Evolutionary conservation across 1,284 basidiomycete species (phyloP), one percentile per base, ranked within the genome.

Genomic region (Cutaneotrichosporon mucoides): DNA sequence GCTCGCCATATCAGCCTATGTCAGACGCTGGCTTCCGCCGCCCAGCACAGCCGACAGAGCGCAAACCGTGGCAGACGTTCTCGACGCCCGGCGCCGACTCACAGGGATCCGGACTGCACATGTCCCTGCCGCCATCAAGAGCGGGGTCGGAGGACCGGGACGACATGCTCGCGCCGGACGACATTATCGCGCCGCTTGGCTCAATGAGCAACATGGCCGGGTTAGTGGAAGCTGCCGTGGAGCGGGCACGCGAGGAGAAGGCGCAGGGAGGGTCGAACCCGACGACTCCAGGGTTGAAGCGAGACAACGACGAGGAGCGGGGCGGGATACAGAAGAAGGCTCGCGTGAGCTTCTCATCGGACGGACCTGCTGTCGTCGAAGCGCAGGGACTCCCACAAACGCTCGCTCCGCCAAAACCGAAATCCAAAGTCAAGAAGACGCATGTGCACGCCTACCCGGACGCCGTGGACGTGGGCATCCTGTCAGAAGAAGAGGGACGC

Each of bases 401-500:
- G 11, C 51, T 67, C 7, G 57, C 62, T 10, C 63, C 55, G 34
- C 56, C 67, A 8, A 69, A 63, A 48, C 60, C 58, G 34, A 72
- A 66, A 57, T 63, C 65, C 43, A 63, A 62, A 4, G 57, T 64
- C 1, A 72, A 72, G 53, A 67, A 63, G 56, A 64, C 65, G 3
- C 77, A 78, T 57, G 68, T 73, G 6, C 77, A 77, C 57, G 72
- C 74, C 0, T 78, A 75, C 55, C 74, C 77, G 0, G 77, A 79
- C 53, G 71, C 68, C 4, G 72, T 78, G 2, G 69, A 70, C 12
- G 70, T 75, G 77, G 85, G 85, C 42, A 82, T 89, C 60, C 85
- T 93, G 37, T 78, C 85, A 6, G 90, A 93, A 73, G 80, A 81
- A 36, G 90, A 94, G 70, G 92, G 89, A 2, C 85, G 86, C 55